phyloP scores from a whole-genome alignment of 2,329 filamentous ascomycete genomes.

The Teratosphaeria destructans region DNA sequence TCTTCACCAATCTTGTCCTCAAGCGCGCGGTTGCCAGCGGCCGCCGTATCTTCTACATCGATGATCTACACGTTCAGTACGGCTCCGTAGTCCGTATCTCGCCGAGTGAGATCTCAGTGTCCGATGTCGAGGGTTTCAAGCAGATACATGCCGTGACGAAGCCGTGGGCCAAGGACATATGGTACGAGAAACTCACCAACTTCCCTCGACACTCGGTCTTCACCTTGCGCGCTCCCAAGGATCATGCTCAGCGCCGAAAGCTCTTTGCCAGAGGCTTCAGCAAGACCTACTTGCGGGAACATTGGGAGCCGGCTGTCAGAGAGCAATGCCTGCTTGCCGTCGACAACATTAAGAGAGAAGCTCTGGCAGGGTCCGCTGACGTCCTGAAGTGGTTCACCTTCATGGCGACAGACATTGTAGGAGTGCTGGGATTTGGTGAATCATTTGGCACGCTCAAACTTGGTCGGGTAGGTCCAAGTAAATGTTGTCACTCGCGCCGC shows the following conservation, averaged over 20 bases:
- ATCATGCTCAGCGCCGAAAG: slow-evolving; percentile 27
- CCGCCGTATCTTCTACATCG: slow-evolving; percentile 30
- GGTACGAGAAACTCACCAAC: slow-evolving; percentile 16
- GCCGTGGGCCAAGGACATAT: slow-evolving; percentile 19
- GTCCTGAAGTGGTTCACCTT: slow-evolving; percentile 33
- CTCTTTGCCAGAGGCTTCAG: slow-evolving; percentile 29
- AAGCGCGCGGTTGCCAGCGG: slow-evolving; percentile 29
- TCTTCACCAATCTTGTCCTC: slow-evolving; percentile 19
- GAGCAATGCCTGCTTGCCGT: slow-evolving; percentile 20
- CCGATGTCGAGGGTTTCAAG: slow-evolving; percentile 18
- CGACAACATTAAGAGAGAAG: slow-evolving; percentile 25
- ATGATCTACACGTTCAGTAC: slow-evolving; percentile 26
- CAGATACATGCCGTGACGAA: slow-evolving; percentile 21
- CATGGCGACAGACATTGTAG: slow-evolving; percentile 30
- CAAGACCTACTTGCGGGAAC: slow-evolving; percentile 24
- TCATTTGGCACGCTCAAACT: slow-evolving; percentile 29
- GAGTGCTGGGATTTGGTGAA: slow-evolving; percentile 30
- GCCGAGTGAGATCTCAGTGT: slow-evolving; percentile 21
- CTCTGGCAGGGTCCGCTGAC: slow-evolving; percentile 20
- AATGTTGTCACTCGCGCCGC: not conserved
- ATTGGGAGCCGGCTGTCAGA: slow-evolving; percentile 28
- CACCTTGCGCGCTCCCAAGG: slow-evolving; percentile 26
- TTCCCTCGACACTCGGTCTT: slow-evolving; percentile 25
- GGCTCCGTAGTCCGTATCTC: slow-evolving; percentile 21
- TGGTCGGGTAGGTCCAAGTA: slow-evolving; percentile 9